Base-by-base conservation (phyloP, 1,284 basidiomycete species). In the Puccinia novopanici region DNA sequence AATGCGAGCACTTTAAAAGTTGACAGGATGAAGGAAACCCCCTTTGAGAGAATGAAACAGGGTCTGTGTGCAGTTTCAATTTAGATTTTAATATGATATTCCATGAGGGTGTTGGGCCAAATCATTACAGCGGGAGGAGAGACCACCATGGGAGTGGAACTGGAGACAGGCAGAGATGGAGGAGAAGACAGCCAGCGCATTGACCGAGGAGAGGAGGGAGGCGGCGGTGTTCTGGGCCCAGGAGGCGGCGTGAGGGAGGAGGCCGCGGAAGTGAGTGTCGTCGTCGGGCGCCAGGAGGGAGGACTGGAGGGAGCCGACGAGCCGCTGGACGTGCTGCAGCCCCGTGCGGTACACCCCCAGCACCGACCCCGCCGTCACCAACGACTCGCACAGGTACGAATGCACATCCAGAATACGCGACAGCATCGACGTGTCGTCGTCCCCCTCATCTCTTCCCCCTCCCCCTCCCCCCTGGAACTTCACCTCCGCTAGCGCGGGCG, bases 401-500 rank as follows among this genome's bases (percentile, higher is more conserved):
- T 68, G 67, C 17, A 68, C 67, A 22, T 68, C 67, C 27, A 68
- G 67, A 2, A n/a, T n/a, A n/a, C n/a, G n/a, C n/a, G n/a, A n/a
- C n/a, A n/a, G n/a, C n/a, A n/a, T n/a, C n/a, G n/a, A n/a, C n/a
- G n/a, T n/a, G n/a, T n/a, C n/a, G n/a, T n/a, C n/a, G n/a, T n/a
- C n/a, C n/a, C n/a, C n/a, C n/a, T n/a, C n/a, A 68, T 68, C 24
- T 27, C 24, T 13, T 34, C 27, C n/a, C 48, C 48, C 15, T 3
- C 13, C 19, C 22, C 48, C 57, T 1, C 19, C 9, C 34, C 15
- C 2, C 37, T n/a, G 30, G 30, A 59, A 22, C 13, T n/a, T 40
- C 27, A 75, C 42, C 30, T 75, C 54, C 15, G 73, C 73, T 13
- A 75, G 45, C 10, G 55, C 55, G 3, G 73, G 73, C 24, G 73